Percentiles rank a stretch among this genome's conserved stretches.
Evolutionary conservation across 306 rosid species (phyloP).

Genomic region (Quercus agrifolia): DNA sequence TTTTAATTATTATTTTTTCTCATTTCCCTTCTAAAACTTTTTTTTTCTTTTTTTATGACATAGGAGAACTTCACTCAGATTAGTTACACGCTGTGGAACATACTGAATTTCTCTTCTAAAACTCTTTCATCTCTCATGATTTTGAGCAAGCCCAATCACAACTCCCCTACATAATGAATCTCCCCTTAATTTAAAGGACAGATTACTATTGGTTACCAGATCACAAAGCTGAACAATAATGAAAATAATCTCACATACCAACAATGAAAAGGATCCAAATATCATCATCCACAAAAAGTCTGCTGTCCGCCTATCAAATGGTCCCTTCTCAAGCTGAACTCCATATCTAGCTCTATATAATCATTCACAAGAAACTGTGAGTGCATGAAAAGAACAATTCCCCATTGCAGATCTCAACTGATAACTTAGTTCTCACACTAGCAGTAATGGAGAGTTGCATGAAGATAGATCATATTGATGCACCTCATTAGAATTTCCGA

Average conservation of each 20-base stretch:
- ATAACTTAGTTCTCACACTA: neutral
- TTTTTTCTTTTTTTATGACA: too few relatives aligned
- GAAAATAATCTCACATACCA: constrained; percentile 47
- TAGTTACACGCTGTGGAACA: too few relatives aligned
- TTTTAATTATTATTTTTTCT: neutral
- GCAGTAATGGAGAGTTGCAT: neutral
- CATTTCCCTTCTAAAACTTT: neutral
- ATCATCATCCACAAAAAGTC: constrained; percentile 99
- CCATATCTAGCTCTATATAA: constrained; percentile 82
- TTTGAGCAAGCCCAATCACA: neutral
- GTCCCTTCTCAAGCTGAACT: constrained; percentile 90
- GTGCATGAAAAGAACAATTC: neutral
- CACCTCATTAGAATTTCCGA: neutral
- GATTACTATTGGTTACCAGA: constrained; percentile 6
- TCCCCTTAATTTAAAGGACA: constrained; percentile 10
- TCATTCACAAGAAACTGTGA: constrained; percentile 16
- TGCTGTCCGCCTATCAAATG: constrained; percentile 83
- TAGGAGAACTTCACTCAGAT: too few relatives aligned
- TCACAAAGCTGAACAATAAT: constrained; percentile 2
- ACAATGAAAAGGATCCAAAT: constrained; percentile 64
- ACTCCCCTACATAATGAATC: neutral
- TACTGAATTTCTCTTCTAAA: neutral
- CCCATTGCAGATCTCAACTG: neutral
- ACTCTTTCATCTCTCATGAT: neutral
- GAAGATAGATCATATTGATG: neutral